Percentiles rank a stretch among this genome's conserved stretches.
Conservation (phyloP, 1,139 yeast species). For the Geotrichum australiense region DNA sequence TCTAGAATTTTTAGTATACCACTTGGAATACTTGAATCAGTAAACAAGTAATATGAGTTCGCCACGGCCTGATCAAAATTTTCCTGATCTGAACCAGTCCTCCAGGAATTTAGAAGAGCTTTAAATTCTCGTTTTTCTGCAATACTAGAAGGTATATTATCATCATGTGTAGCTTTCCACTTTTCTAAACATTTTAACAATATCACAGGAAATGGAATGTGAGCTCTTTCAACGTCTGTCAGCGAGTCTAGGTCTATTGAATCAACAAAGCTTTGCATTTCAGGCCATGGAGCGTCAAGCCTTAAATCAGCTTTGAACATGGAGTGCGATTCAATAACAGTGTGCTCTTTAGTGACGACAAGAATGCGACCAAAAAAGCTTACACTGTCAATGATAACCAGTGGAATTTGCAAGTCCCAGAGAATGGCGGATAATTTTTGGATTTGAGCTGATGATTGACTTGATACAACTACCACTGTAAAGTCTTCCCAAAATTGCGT, state of each 20-base stretch:
- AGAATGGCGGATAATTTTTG: conserved; percentile 35
- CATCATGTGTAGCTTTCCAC: conserved; percentile 39
- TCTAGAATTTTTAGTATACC: conserved; percentile 29
- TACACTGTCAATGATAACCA: conserved; percentile 45
- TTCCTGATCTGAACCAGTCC: conserved; percentile 39
- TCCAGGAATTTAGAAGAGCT: conserved; percentile 32
- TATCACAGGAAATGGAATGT: conserved; percentile 68
- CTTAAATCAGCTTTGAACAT: conserved; percentile 61
- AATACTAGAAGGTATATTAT: conserved; percentile 40
- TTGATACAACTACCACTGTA: conserved; percentile 47
- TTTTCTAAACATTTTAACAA: conserved; percentile 48
- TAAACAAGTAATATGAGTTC: conserved; percentile 48
- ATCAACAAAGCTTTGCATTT: conserved; percentile 48
- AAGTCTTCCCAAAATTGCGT: conserved; percentile 44
- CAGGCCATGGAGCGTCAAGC: conserved; percentile 69
- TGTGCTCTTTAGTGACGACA: conserved; percentile 47
- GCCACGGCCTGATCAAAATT: conserved; percentile 69
- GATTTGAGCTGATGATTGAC: conserved; percentile 25
- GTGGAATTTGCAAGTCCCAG: conserved; percentile 46
- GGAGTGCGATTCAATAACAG: conserved; percentile 75
- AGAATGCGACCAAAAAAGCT: conserved; percentile 69
- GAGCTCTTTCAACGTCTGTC: conserved; percentile 51
- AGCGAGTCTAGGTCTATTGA: conserved; percentile 44
- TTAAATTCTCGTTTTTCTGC: conserved; percentile 47
- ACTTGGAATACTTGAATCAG: conserved; percentile 32